Percentiles rank a stretch among this genome's conserved stretches.
Evolutionary conservation across 768 basidiomycete genomes (phyloP).

Genomic region (Guyanaporus albipodus): DNA sequence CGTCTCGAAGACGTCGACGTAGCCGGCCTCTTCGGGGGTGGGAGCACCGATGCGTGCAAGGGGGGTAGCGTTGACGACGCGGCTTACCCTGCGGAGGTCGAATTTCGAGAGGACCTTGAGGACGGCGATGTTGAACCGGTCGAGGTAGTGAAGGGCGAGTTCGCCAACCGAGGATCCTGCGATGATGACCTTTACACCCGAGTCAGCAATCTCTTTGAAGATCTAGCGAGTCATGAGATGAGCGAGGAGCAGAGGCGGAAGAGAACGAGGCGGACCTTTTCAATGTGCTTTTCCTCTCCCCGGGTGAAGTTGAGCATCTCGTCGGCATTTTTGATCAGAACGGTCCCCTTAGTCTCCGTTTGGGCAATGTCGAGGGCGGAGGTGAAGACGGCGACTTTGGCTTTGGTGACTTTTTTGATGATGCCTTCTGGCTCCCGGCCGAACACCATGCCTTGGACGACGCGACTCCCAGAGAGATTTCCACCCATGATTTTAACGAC

Average conservation of each 20-base stretch:
- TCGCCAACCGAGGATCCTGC: slow-evolving; percentile 93
- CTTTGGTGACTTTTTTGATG: slow-evolving; percentile 76
- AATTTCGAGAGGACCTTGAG: slow-evolving; percentile 98
- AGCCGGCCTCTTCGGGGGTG: slow-evolving; percentile 93
- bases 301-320: slow-evolving; percentile 97
- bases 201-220: slow-evolving; percentile 94
- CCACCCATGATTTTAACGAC: slow-evolving; percentile 99
- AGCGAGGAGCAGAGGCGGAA: background rate
- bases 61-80: slow-evolving; percentile 94
- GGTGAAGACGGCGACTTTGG: slow-evolving; percentile 95
- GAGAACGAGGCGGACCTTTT: slow-evolving; percentile 51
- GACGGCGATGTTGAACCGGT: slow-evolving; percentile 89
- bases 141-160: slow-evolving; percentile 94
- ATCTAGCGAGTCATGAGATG: slow-evolving; percentile 50
- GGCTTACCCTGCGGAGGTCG: slow-evolving; percentile 89
- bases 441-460: slow-evolving; percentile 98
- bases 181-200: slow-evolving; percentile 90
- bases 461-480: slow-evolving; percentile 74
- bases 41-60: slow-evolving; percentile 95
- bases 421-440: slow-evolving; percentile 91
- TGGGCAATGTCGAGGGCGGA: slow-evolving; percentile 90
- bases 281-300: slow-evolving; percentile 95
- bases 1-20: slow-evolving; percentile 91
- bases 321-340: slow-evolving; percentile 89
- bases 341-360: slow-evolving; percentile 99